Evolutionary conservation across 192 early-diverging fungal species (phyloP), one percentile per base, ranked within the genome.

Genomic region (Paraglomus brasilianum): DNA sequence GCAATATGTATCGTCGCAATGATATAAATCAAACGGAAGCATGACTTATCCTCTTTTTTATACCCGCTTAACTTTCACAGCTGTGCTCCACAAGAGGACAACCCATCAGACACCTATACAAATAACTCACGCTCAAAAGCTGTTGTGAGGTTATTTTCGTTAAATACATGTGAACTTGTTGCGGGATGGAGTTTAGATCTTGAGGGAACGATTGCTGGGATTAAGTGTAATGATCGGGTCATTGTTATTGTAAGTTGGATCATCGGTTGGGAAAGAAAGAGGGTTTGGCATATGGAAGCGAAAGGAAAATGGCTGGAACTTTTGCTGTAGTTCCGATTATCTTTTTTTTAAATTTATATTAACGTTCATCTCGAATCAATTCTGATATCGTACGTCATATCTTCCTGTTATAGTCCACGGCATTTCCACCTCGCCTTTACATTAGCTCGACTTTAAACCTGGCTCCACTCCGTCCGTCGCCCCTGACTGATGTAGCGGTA

Each of bases 181-280:
- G 81, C 77, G 47, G 74, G 68, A 2, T 45, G 86, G 19, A 75
- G 83, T 53, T 77, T 83, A 74, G 72, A 76, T 38, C 76, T 75
- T 45, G 66, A 72, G 8, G 79, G 76, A 11, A 72, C 73, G 36
- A 72, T 85, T 1, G 69, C 80, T 14, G 73, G 74, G 4, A 78
- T 89, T 5, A 81, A 80, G 67, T 82, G 83, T 59, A 90, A 77
- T 65, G 78, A 81, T n/a, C 75, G 85, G 14, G 80, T 76, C 8
- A 73, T 90, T 59, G 85, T 79, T n/a, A 76, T 90, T 76, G 87
- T 91, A 83, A 68, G 78, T 73, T 6, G n/a, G 22, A 22, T 41
- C 13, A 45, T n/a, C 21, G 21, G 47, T 46, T 50, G 5, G 43
- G 19, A 66, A 4, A 30, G 30, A 3, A 30, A 30, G 3, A 30